phyloP scores from a whole-genome alignment of 2,329 filamentous ascomycete species.

The Phoma herbarum region DNA sequence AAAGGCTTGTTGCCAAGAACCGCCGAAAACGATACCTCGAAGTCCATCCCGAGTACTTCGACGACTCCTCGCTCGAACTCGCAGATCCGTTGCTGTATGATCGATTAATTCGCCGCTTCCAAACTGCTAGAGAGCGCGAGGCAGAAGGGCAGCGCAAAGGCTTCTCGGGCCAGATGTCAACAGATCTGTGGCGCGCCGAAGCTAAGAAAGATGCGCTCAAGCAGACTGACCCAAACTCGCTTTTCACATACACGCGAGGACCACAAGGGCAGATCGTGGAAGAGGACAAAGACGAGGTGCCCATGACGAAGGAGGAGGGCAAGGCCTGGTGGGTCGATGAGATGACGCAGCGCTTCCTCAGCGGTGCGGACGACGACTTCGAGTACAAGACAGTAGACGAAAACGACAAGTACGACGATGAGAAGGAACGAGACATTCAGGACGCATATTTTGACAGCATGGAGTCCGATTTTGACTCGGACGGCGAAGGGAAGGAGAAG shows the following conservation, averaged over 20 bases:
- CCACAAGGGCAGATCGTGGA: constrained; percentile 65
- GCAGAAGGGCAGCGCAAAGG: constrained; percentile 77
- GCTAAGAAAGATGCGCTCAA: constrained; percentile 72
- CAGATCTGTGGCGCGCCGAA: constrained; percentile 79
- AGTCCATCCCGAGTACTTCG: constrained; percentile 76
- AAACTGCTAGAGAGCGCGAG: constrained; percentile 76
- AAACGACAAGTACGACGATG: constrained; percentile 76
- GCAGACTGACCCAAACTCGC: constrained; percentile 61
- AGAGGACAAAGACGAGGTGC: constrained; percentile 66
- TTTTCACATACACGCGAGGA: constrained; percentile 60
- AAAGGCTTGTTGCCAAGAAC: constrained; percentile 71
- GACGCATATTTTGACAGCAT: constrained; percentile 85
- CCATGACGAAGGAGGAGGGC: constrained; percentile 71
- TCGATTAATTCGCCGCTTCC: constrained; percentile 78
- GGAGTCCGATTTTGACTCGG: constrained; percentile 71
- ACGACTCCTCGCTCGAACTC: constrained; percentile 66
- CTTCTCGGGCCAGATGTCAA: constrained; percentile 80
- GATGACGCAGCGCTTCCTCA: constrained; percentile 77
- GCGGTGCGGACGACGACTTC: constrained; percentile 79
- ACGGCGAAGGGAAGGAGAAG: constrained; percentile 53
- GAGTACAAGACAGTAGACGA: constrained; percentile 76
- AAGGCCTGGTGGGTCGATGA: constrained; percentile 74
- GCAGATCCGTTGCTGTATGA: constrained; percentile 84
- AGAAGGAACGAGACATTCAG: constrained; percentile 69
- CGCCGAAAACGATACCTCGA: constrained; percentile 79